Base-by-base conservation (phyloP, 2,329 filamentous ascomycete genomes). In the Acephala macrosclerotiorum region DNA sequence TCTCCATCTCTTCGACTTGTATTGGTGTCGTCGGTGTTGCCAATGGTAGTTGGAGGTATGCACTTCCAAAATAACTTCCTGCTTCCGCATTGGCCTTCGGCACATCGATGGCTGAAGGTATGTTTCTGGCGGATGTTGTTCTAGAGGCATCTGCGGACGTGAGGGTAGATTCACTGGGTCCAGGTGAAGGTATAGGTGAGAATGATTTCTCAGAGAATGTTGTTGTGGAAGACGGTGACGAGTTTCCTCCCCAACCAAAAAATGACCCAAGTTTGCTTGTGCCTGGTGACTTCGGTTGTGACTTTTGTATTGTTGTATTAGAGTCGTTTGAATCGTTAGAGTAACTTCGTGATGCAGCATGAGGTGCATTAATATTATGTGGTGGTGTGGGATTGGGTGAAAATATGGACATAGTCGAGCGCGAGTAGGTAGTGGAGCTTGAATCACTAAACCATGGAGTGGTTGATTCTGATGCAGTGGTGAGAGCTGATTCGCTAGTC, bases 1-100 rank as follows among this genome's bases (percentile, higher is more conserved):
- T 91, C 82, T 99, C 96, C 83, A 99, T 90, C 77, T 97, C 93
- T 77, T 93, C 89, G 74, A 97, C 86, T 78, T 94, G 79, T 69
- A 77, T 74, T 77, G 72, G 84, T 70, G 84, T 81, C 72, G 78
- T 73, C 58, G 67, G 71, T 68, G 70, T 72, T 71, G 67, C 76
- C 66, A 75, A 68, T 53, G 72, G 73, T 67, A 75, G 57, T 70
- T 74, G 70, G 63, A 75, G 63, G 66, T 73, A 71, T 68, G 74
- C 62, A 58, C 64, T 72, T 65, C 68, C 72, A 71, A 78, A 72
- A 71, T 74, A 75, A 40, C 63, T 69, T 58, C 66, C 73, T 33
- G 79, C 80, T 75, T 86, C 85, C 29, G 72, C 73, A 68, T 77
- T 77, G 38, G 75, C 75, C 67, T 74, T 76, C 33, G 74, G 72